Evolutionary conservation across 2,329 filamentous ascomycete species (phyloP), one percentile per base, ranked within the genome.

Genomic region (Lanzia echinophila): DNA sequence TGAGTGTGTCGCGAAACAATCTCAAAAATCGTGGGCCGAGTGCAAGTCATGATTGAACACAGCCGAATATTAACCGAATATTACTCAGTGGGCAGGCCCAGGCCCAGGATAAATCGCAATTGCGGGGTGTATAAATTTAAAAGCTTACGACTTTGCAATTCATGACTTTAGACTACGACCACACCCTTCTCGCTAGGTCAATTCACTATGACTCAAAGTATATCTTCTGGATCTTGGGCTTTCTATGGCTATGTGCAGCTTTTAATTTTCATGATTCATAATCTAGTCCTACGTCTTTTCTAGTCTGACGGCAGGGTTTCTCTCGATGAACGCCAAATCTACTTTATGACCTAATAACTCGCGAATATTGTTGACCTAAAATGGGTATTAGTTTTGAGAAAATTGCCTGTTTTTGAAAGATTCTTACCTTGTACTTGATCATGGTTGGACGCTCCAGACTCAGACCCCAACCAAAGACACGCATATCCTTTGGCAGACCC

Each of bases 381-480:
- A 49, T 33, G 28, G 32, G 41, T 47, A 59, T 60, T 66, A 55
- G 41, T 33, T 24, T 28, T 19, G 31, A 10, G 13, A 13, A 13
- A 17, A n/a, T 10, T 13, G 4, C 6, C 3, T 19, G 6, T n/a
- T 28, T 13, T 8, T 28, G 10, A 13, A 33, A 17, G n/a, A 19
- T 33, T 34, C 55, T 55, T 53, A 64, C 64, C 61, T 66, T 65
- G 44, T 69, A 68, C 54, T 68, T 68, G 33, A 69, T 67, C 94
- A 97, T 99, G 11, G 94, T 97, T 55, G 94, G 94, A 65, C 94
- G 76, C 78, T 99, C 94, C 68, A 99, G 73, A 70, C 84, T 89
- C 68, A 99, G 74, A 36, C 94, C 94, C 80, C 90, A 97, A 33
- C 94, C 94, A 69, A 96, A 97, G 10, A 96, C 91, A 59, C 88